Evolutionary conservation across 495 filamentous ascomycete genomes (phyloP).

Genomic region (Xylaria grammica): DNA sequence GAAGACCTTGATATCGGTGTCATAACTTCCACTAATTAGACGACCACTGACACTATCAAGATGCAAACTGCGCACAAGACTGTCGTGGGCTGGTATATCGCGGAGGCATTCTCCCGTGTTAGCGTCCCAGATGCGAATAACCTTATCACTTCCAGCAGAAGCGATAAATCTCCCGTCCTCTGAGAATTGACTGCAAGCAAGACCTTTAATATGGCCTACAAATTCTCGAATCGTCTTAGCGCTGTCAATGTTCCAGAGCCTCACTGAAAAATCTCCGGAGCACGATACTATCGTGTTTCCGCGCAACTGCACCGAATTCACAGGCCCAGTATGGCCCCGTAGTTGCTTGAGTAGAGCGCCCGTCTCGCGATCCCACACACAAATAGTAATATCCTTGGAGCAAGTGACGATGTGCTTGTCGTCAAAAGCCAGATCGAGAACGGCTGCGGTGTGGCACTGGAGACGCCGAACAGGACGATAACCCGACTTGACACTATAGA

Average conservation of each 20-base stretch:
- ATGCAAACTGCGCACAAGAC: constrained; percentile 85
- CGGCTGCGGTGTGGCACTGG: constrained; percentile 77
- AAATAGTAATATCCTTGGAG: constrained; percentile 91
- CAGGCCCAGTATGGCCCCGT: constrained; percentile 83
- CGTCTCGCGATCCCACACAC: constrained; percentile 87
- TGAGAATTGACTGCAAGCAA: constrained; percentile 94
- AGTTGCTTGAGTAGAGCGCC: constrained; percentile 75
- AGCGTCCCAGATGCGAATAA: constrained; percentile 93
- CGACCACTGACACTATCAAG: constrained; percentile 82
- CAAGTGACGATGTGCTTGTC: constrained; percentile 91
- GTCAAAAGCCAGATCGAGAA: constrained; percentile 92
- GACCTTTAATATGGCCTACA: constrained; percentile 79
- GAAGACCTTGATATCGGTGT: constrained; percentile 90
- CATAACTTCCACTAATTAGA: constrained; percentile 89
- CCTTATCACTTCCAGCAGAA: constrained; percentile 89
- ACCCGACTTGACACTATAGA: constrained; percentile 79
- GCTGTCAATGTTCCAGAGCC: constrained; percentile 90
- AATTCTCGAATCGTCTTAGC: constrained; percentile 89
- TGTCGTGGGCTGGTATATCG: constrained; percentile 76
- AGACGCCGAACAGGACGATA: constrained; percentile 82
- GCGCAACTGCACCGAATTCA: constrained; percentile 93
- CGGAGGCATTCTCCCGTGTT: constrained; percentile 83
- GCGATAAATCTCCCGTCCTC: constrained; percentile 88
- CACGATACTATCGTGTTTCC: constrained; percentile 91
- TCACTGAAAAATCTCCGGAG: constrained; percentile 89